These are phyloP conservation scores for Nakazawaea molendinolei DNA, from an alignment of 805 yeast genomes.

Conservation along the genomic window DNA sequence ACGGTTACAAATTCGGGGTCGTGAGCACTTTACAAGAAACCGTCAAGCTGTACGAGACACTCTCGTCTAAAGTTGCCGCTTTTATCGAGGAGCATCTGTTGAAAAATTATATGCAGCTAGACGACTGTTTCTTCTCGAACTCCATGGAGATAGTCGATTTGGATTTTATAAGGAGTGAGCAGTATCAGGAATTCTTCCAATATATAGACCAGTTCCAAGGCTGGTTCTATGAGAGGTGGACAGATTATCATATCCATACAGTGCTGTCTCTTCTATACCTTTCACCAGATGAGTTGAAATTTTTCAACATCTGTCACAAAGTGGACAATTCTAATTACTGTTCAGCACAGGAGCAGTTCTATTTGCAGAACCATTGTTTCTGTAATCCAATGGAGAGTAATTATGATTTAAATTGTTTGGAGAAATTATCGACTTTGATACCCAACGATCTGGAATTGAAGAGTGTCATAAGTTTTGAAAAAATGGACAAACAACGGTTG, in stretches of 20 bases:
- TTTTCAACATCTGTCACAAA: conserved; percentile 36
- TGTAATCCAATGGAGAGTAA: conserved; percentile 18
- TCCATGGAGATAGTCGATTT: conserved; percentile 46
- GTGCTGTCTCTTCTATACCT: conserved; percentile 32
- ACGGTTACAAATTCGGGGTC: conserved; percentile 41
- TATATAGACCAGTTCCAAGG: conserved; percentile 43
- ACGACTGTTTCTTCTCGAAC: conserved; percentile 12
- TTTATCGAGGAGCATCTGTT: conserved; percentile 46
- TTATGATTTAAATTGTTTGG: not conserved
- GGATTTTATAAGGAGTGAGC: conserved; percentile 40
- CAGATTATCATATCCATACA: conserved; percentile 43
- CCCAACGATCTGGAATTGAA: not conserved
- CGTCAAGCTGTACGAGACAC: conserved; percentile 8
- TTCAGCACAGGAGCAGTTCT: conserved; percentile 13
- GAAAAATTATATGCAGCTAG: conserved; percentile 30
- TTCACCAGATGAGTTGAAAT: conserved; percentile 42
- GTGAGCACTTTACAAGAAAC: conserved; percentile 3
- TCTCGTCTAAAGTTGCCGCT: conserved; percentile 37
- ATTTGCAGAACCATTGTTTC: conserved; percentile 17
- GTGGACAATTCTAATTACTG: conserved; percentile 17
- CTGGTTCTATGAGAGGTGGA: conserved; percentile 55
- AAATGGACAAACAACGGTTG: not conserved
- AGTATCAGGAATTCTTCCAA: conserved; percentile 38
- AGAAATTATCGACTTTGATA: not conserved
- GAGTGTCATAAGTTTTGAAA: not conserved